Base-by-base conservation (phyloP, 2,329 filamentous ascomycete genomes). In the Ophiostoma pallidulum region DNA sequence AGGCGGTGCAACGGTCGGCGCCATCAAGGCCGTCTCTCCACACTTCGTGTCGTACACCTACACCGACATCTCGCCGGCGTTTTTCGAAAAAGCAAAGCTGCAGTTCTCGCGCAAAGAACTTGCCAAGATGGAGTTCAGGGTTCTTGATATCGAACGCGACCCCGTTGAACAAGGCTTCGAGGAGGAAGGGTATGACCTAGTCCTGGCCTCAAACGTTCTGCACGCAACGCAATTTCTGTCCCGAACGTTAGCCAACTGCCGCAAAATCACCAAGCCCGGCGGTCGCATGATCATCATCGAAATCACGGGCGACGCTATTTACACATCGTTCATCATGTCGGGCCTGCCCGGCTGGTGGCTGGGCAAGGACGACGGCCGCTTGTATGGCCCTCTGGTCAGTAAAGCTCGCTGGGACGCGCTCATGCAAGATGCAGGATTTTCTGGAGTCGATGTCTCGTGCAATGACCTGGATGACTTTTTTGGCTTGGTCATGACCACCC, bases 171-270 rank as follows among this genome's bases (percentile, higher is more conserved):
- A 68, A 48, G 64, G 64, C 8, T 66, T 65, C 37, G 57, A 60
- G 20, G 49, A 52, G 3, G 56, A 53, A 4, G 47, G 47, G 1
- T 68, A 62, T 41, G 66, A 70, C 46, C 44, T 70, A 5, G 52
- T 69, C 4, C 54, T 70, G 45, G 66, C 66, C 0, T 60, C 61
- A 12, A 59, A 67, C 31, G 65, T 67, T 1, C 53, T 70, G 5
- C 63, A 68, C 35, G 63, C 64, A 1, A 66, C 64, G 2, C 35
- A 51, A 41, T 52, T 40, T 4, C 51, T 66, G 41, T 39, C 59
- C 38, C 19, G 58, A 24, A 60, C 62, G 20, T 45, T 64, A 59
- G 19, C 47, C 7, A 62, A 66, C 47, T 58, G 63, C 4, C 59
- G 65, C 20, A 56, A 53, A 12, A 52, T 70, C 8, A 49, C 68